These are phyloP conservation scores for Paraphaeosphaeria sporulosa DNA, from an alignment of 2,329 filamentous ascomycete genomes.

Conservation along the genomic window DNA sequence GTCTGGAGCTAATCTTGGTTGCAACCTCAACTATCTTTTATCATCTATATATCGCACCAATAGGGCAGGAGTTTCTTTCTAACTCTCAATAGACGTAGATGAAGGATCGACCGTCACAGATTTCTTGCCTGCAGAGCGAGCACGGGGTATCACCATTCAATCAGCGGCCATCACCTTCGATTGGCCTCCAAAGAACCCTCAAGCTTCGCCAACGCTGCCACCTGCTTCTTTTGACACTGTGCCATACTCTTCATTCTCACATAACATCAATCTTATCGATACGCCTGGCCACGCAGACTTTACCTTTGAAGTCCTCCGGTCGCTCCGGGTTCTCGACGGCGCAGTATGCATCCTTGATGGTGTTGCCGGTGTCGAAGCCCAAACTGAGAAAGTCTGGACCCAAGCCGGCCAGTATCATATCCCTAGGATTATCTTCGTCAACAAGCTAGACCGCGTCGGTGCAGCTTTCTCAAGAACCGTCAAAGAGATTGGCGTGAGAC, in stretches of 20 bases:
- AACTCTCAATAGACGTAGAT: conserved; percentile 73
- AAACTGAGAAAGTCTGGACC: conserved; percentile 95
- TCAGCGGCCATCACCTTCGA: conserved; percentile 95
- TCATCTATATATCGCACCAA: no score
- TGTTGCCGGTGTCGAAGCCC: conserved; percentile 92
- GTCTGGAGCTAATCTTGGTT: no score
- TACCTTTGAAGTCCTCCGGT: conserved; percentile 93
- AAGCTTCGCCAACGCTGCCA: conserved; percentile 33
- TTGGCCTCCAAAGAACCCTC: conserved; percentile 72
- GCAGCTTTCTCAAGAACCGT: conserved; percentile 85
- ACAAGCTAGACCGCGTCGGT: conserved; percentile 85
- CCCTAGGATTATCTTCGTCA: conserved; percentile 81
- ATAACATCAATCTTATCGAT: conserved; percentile 72
- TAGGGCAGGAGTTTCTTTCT: no score
- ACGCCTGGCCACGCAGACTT: conserved; percentile 98
- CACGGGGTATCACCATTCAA: conserved; percentile 95
- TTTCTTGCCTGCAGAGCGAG: conserved; percentile 90
- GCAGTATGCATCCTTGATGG: conserved; percentile 93
- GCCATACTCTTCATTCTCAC: conserved; percentile 61
- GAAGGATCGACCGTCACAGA: conserved; percentile 97
- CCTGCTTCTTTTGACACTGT: conserved; percentile 37
- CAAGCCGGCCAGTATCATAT: conserved; percentile 88
- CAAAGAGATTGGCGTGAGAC: conserved; percentile 79
- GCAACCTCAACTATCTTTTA: no score
- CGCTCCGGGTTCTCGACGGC: conserved; percentile 85